A percentile compares a stretch with the other conserved stretches of the same genome.
Evolutionary conservation across 441 rosid genomes (phyloP).

Genomic region (Manihot esculenta): DNA sequence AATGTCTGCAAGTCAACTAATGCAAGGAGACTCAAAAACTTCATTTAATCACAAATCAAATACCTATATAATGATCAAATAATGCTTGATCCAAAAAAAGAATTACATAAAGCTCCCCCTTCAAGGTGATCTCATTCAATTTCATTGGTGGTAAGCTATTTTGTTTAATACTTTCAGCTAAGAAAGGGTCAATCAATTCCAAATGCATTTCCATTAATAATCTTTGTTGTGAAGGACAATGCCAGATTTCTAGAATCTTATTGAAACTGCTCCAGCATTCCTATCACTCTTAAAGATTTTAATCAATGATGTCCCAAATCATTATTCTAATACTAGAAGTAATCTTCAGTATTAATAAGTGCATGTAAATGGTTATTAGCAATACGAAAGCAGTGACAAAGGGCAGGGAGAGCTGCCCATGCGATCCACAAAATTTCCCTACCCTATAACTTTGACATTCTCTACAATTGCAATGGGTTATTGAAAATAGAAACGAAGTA

Average conservation of each 20-base stretch:
- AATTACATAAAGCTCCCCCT: not conserved
- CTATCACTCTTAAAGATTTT: not conserved
- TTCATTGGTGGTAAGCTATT: too few relatives aligned
- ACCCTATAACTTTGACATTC: not conserved
- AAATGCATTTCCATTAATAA: too few relatives aligned
- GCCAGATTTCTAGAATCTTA: not conserved
- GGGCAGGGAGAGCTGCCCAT: not conserved
- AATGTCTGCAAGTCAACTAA: too few relatives aligned
- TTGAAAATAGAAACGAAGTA: not conserved
- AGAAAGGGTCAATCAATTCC: too few relatives aligned
- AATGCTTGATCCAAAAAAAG: not conserved
- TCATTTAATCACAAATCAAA: not conserved
- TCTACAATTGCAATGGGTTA: not conserved
- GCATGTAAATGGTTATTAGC: not conserved
- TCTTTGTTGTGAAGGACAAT: too few relatives aligned
- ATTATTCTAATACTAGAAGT: not conserved
- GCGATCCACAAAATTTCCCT: not conserved
- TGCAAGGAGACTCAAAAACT: too few relatives aligned
- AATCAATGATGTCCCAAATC: not conserved
- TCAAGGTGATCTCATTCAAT: not conserved
- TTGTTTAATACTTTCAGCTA: too few relatives aligned
- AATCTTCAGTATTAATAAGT: not conserved
- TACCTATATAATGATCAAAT: too few relatives aligned
- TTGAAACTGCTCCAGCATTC: not conserved
- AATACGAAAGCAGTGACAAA: not conserved